These are phyloP conservation scores for Geotrichum histeridarum DNA, from an alignment of 1,139 yeast species.

Conservation along the genomic window DNA sequence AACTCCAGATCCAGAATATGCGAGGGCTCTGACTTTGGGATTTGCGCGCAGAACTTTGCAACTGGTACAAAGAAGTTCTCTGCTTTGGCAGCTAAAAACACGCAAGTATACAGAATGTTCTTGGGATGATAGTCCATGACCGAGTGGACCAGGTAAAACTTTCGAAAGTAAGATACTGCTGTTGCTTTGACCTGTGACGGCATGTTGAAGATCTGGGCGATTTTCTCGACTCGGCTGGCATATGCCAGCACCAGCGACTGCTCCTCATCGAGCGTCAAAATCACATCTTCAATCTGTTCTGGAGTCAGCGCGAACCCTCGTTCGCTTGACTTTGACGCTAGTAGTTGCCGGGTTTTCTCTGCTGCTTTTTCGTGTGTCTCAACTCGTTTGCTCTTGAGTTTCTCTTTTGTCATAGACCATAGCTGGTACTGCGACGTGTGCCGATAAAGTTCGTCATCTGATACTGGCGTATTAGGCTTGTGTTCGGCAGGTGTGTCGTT, in stretches of 20 bases:
- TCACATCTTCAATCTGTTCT: constrained; percentile 9
- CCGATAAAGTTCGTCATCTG: constrained; percentile 78
- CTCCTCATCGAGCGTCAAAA: constrained; percentile 64
- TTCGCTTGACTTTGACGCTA: constrained; percentile 28
- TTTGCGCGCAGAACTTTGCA: constrained; percentile 66
- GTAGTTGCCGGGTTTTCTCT: constrained; percentile 37
- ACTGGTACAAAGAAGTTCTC: constrained; percentile 87
- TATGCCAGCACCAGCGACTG: constrained; percentile 59
- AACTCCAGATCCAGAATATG: constrained; percentile 77
- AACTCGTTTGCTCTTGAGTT: constrained; percentile 46
- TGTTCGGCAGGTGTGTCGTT: constrained; percentile 12
- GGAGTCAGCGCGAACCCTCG: constrained; percentile 4
- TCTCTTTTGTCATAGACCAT: constrained; percentile 74
- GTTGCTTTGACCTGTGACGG: constrained; percentile 74
- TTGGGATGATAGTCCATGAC: constrained; percentile 88
- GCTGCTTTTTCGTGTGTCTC: constrained; percentile 53
- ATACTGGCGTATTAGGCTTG: constrained; percentile 9
- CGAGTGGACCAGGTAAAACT: constrained; percentile 72
- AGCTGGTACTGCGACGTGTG: constrained; percentile 74
- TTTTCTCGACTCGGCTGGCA: constrained; percentile 63
- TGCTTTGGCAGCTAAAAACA: constrained; percentile 86
- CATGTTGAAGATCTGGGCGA: constrained; percentile 50
- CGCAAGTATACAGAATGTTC: constrained; percentile 69
- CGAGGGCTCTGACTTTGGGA: constrained; percentile 56
- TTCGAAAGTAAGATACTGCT: constrained; percentile 74